Evolutionary conservation across 345 rosid genomes (phyloP).

Genomic region (Trapa incisa): DNA sequence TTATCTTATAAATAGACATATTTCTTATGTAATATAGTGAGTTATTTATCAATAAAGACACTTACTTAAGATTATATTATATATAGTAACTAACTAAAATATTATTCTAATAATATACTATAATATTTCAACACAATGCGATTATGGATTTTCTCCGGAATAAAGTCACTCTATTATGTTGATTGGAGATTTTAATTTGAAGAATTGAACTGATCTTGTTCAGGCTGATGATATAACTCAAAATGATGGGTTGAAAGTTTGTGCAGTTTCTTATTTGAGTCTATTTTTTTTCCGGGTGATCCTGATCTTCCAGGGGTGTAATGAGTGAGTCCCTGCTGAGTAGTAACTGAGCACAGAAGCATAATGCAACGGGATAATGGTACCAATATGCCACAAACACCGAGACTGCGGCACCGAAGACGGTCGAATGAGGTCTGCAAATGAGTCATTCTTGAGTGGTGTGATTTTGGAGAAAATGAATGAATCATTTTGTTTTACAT

Average conservation of each 20-base stretch:
- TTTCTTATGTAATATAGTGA: no score
- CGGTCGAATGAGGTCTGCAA: slow-evolving; percentile 51
- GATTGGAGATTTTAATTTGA: not conserved
- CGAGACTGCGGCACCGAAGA: slow-evolving; percentile 58
- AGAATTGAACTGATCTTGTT: not conserved
- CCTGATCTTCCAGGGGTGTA: not conserved
- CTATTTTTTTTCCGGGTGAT: not conserved
- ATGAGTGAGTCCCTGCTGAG: not conserved
- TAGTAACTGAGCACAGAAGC: slow-evolving; percentile 9
- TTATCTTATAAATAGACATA: no score
- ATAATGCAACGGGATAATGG: slow-evolving; percentile 55
- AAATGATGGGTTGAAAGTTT: not conserved
- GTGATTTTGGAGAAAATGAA: not conserved
- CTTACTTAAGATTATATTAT: no score
- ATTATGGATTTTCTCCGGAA: not conserved
- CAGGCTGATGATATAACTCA: not conserved
- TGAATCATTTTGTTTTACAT: not conserved
- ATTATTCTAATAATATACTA: no score
- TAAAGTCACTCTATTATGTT: not conserved
- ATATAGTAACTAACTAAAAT: no score
- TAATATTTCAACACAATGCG: not conserved
- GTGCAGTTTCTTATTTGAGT: not conserved
- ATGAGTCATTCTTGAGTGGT: not conserved
- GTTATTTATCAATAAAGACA: no score
- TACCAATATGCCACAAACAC: slow-evolving; percentile 30